Percentiles rank a stretch among this genome's conserved stretches.
Conservation (phyloP, 2,329 filamentous ascomycete genomes). For the Stagonosporopsis tanaceti region DNA sequence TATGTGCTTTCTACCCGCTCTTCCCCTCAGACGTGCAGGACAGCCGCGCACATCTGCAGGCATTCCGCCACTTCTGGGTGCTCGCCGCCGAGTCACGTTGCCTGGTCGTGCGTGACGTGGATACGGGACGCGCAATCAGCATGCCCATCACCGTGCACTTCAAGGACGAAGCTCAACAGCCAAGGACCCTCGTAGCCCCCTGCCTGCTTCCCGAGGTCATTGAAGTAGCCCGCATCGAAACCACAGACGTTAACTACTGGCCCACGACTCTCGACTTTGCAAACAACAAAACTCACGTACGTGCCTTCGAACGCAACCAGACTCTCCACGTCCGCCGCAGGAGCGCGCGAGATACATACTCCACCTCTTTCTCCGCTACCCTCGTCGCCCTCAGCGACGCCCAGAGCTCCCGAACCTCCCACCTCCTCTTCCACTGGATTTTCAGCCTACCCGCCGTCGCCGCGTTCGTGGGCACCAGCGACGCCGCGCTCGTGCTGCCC, state of each 20-base stretch:
- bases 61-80: constrained; percentile 97
- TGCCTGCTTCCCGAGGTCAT: constrained; percentile 71
- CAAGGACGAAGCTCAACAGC: constrained; percentile 49
- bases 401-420: constrained; percentile 48
- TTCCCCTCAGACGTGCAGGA: constrained; percentile 91
- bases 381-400: constrained; percentile 75
- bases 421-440: constrained; percentile 74
- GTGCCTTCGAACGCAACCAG: constrained; percentile 73
- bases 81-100: constrained; percentile 90
- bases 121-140: constrained; percentile 80
- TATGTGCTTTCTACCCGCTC: constrained; percentile 92
- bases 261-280: constrained; percentile 79
- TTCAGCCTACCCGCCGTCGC: constrained; percentile 68
- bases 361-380: constrained; percentile 75
- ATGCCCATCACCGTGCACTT: constrained; percentile 74
- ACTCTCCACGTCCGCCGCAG: constrained; percentile 77
- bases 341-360: constrained; percentile 63
- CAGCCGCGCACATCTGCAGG: constrained; percentile 93
- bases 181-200: constrained; percentile 57
- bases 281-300: constrained; percentile 66
- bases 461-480: constrained; percentile 61
- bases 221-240: constrained; percentile 68
- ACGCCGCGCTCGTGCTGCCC: constrained; percentile 60
- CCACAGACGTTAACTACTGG: constrained; percentile 76
- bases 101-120: constrained; percentile 84